A percentile compares a stretch with the other conserved stretches of the same genome.
Evolutionary conservation across 305 asterid genomes (phyloP).

Genomic region (Solanum hybrid): DNA sequence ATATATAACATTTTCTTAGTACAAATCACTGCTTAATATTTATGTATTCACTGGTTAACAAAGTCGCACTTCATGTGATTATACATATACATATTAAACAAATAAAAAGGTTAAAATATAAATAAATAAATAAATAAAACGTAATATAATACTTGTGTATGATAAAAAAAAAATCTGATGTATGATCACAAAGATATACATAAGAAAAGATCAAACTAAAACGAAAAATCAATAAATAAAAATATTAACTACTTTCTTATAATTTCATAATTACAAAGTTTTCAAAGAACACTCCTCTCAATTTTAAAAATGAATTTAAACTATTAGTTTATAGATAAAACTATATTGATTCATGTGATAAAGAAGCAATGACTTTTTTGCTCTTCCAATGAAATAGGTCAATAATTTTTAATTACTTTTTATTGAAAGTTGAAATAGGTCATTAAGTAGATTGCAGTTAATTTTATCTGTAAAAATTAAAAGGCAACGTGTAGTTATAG

Average conservation of each 20-base stretch:
- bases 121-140: not conserved
- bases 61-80: not conserved
- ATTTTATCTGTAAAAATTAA: not conserved
- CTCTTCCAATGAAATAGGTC: not conserved
- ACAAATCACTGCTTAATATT: not conserved
- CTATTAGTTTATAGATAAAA: not conserved
- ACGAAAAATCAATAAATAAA: not conserved
- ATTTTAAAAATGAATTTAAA: not conserved
- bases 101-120: not conserved
- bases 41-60: not conserved
- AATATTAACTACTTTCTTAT: not conserved
- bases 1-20: not conserved
- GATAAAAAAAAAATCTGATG: not conserved
- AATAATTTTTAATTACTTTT: not conserved
- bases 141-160: not conserved
- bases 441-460: not conserved
- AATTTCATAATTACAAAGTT: not conserved
- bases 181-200: not conserved
- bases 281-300: not conserved
- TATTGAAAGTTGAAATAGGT: not conserved
- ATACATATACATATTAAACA: not conserved
- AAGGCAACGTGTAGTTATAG: not conserved
- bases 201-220: not conserved
- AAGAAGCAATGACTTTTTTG: not conserved
- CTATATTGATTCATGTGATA: not conserved